These are phyloP conservation scores for Rhodotorula sp. DNA, from an alignment of 1,284 basidiomycete species.

Conservation along the genomic window DNA sequence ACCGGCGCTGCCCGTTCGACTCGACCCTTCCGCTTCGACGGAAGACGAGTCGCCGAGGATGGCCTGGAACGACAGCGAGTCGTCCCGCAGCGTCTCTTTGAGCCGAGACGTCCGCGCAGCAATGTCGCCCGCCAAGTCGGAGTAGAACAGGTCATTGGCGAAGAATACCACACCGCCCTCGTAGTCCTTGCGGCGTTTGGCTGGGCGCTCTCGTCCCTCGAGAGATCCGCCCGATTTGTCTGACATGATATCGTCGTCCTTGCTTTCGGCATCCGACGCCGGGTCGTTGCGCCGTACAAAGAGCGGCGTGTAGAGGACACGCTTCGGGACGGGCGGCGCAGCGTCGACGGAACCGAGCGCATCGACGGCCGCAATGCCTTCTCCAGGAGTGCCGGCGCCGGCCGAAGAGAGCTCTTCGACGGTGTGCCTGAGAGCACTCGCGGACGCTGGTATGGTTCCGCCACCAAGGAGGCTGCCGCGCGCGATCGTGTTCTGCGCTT, in stretches of 20 bases:
- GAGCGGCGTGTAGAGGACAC: slow-evolving; percentile 25
- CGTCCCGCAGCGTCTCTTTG: background rate
- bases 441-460: background rate
- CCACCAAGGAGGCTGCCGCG: no score
- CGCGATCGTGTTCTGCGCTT: background rate
- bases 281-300: slow-evolving; percentile 12
- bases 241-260: background rate
- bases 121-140: slow-evolving; percentile 32
- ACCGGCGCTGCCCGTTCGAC: background rate
- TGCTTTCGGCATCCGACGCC: background rate
- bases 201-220: background rate
- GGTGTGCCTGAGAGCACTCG: slow-evolving; percentile 5
- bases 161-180: slow-evolving; percentile 35
- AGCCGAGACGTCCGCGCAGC: slow-evolving; percentile 9
- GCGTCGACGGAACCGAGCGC: slow-evolving; percentile 9
- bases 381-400: background rate
- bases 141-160: slow-evolving; percentile 30
- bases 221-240: background rate
- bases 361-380: background rate
- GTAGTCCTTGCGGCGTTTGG: slow-evolving; percentile 14
- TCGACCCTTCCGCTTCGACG: background rate
- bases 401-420: slow-evolving; percentile 9
- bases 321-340: background rate
- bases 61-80: background rate
- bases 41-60: slow-evolving; percentile 9